Evolutionary conservation across 345 rosid species (phyloP), one percentile per base, ranked within the genome.

Genomic region (Cardamine resedifolia): DNA sequence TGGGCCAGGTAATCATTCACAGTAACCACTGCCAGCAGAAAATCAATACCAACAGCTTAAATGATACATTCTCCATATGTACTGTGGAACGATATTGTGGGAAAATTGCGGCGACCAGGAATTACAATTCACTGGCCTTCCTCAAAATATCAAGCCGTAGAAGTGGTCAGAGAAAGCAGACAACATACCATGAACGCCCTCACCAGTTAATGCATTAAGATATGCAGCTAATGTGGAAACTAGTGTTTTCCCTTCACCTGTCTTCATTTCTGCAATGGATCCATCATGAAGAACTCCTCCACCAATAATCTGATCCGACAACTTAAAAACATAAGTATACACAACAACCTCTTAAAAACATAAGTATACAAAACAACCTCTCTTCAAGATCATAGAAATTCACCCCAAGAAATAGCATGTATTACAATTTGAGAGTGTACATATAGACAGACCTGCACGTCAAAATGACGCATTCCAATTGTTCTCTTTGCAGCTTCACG

Each of bases 401-500:
- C 12, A 68, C 18, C 60, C 38, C 48, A 57, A 15, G n/a, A n/a
- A n/a, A n/a, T 38, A 45, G 53, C 30, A 56, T 48, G 45, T 3
- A 56, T n/a, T 61, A 61, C 16, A 64, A 36, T n/a, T 55, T 16
- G 52, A 19, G 57, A 49, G 34, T 21, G 44, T 2, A 56, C 10
- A 52, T 39, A 64, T 47, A 34, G 48, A 34, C 60, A 60, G 74
- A 90, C 98, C 98, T 90, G 98, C 80, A 93, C 98, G 50, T 93
- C 97, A 85, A 93, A 93, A 83, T 93, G 98, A 74, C 98, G 97
- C 98, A 93, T 93, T 43, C 96, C 97, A 82, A 93, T 96, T 69
- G 89, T 93, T 86, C 98, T 87, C 73, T 72, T 89, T 49, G 97
- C 97, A 76, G 98, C 97, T 83, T 90, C 97, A 44, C 98, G 98